Base-by-base conservation (phyloP, 495 filamentous ascomycete species). In the Daldinia bambusicola region DNA sequence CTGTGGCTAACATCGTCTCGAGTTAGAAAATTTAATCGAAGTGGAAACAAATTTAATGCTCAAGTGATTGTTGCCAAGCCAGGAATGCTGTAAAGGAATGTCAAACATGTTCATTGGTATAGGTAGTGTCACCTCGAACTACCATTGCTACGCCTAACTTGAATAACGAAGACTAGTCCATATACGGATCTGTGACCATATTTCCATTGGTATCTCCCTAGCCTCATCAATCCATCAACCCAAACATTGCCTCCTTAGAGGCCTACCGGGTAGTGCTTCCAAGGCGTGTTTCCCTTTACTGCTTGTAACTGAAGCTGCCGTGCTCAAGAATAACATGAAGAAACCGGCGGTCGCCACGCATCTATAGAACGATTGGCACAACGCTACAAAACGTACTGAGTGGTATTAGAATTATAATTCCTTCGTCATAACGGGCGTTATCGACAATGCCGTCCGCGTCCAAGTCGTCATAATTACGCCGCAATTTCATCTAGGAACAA, bases 351-450 rank as follows among this genome's bases (percentile, higher is more conserved):
- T 26, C 40, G 8, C 18, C 50, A 52, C 22, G 31, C 31, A 63
- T 52, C 57, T 51, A 64, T 51, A 59, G 61, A 61, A 68, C 60
- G 50, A 61, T 61, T 56, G 55, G 60, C 60, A 61, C 55, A 61
- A 48, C 55, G 64, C 51, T 63, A 64, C 64, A 64, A 40, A 62
- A 56, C 55, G 67, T 64, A 67, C 60, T 72, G 64, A 64, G n/a
- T 48, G 52, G 45, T 64, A 68, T 72, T 71, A 71, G 67, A 63
- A 71, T 71, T 71, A 71, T 41, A 57, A 22, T 50, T 64, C 67
- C 40, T 64, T 61, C 55, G 48, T 72, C 60, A 18, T 67, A 60
- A 37, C 64, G 48, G 59, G 55, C 59, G 58, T 68, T 59, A 72
- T 68, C 41, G 40, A 64, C 40, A 34, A 55, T 51, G 59, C 56